These are phyloP conservation scores for Cladophialophora bantiana DNA, from an alignment of 2,329 filamentous ascomycete genomes.

Conservation along the genomic window DNA sequence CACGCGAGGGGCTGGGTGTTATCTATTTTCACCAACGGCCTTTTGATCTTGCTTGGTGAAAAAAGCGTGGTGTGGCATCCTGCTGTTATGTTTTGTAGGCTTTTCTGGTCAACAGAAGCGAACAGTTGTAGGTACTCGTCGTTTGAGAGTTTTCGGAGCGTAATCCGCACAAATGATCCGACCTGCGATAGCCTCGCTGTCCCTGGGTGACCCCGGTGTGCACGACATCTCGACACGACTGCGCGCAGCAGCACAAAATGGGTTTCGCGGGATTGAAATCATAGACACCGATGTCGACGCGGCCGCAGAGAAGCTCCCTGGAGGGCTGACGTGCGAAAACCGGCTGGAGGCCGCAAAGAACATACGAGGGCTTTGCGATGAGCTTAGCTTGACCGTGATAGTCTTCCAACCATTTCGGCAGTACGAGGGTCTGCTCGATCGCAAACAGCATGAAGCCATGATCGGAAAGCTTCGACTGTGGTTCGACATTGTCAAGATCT, in stretches of 20 bases:
- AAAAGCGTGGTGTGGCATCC: background rate
- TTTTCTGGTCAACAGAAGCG: background rate
- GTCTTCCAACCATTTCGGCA: conserved; percentile 72
- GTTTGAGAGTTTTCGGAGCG: background rate
- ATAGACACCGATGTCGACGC: conserved; percentile 21
- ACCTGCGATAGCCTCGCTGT: conserved; percentile 20
- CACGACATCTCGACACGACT: conserved; percentile 15
- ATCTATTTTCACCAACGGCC: background rate
- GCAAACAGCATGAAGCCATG: conserved; percentile 63
- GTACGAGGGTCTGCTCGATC: conserved; percentile 75
- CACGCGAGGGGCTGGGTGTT: background rate
- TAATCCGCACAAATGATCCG: background rate
- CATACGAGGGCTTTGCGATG: conserved; percentile 18
- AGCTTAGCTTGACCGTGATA: conserved; percentile 4
- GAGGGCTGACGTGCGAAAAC: conserved; percentile 4
- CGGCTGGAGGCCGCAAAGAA: conserved; percentile 9
- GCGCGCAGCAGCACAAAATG: conserved; percentile 8
- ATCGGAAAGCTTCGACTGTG: conserved; percentile 71
- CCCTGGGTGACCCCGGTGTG: conserved; percentile 18
- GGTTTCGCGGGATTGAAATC: conserved; percentile 21
- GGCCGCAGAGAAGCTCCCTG: conserved; percentile 3
- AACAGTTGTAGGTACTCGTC: background rate
- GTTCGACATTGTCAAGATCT: conserved; percentile 69
- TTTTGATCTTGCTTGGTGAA: background rate
- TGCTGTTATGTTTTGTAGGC: background rate